These are phyloP conservation scores for Cetradonia linearis DNA, from an alignment of 495 filamentous ascomycete genomes.

Conservation along the genomic window DNA sequence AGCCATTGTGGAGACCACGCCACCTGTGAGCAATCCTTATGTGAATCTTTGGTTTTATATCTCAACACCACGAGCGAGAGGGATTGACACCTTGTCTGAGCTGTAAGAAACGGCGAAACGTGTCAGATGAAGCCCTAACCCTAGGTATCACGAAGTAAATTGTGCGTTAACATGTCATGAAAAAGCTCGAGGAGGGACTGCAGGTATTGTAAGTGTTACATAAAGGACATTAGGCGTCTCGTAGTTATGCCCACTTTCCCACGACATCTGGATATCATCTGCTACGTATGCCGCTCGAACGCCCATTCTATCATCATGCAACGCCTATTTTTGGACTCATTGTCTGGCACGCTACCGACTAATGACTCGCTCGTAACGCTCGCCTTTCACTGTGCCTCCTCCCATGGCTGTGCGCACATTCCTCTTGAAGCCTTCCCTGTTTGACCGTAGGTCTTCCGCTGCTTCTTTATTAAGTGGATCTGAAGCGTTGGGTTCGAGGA, in stretches of 20 bases:
- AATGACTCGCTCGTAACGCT: conserved; percentile 66
- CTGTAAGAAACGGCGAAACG: no score
- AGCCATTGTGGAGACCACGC: conserved; percentile 20
- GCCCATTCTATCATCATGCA: conserved; percentile 8
- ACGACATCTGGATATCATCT: neutral
- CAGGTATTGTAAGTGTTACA: neutral
- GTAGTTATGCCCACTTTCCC: neutral
- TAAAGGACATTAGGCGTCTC: neutral
- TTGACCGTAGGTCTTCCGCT: conserved; percentile 78
- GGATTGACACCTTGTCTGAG: neutral
- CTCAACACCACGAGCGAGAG: neutral
- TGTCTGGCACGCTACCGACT: conserved; percentile 26
- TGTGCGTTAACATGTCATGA: neutral
- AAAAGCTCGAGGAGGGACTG: neutral
- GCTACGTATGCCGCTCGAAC: conserved; percentile 22
- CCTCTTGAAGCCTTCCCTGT: conserved; percentile 77
- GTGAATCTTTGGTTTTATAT: no score
- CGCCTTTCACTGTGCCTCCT: conserved; percentile 65
- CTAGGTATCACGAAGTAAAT: neutral
- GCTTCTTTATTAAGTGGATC: conserved; percentile 99
- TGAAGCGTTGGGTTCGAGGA: conserved; percentile 91
- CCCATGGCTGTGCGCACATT: conserved; percentile 78
- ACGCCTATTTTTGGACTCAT: neutral
- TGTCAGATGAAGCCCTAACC: conserved; percentile 3
- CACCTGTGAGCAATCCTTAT: neutral